These are phyloP conservation scores for Phytophthora sp. DNA, from an alignment of 352 stramenopile genomes.

Conservation along the genomic window DNA sequence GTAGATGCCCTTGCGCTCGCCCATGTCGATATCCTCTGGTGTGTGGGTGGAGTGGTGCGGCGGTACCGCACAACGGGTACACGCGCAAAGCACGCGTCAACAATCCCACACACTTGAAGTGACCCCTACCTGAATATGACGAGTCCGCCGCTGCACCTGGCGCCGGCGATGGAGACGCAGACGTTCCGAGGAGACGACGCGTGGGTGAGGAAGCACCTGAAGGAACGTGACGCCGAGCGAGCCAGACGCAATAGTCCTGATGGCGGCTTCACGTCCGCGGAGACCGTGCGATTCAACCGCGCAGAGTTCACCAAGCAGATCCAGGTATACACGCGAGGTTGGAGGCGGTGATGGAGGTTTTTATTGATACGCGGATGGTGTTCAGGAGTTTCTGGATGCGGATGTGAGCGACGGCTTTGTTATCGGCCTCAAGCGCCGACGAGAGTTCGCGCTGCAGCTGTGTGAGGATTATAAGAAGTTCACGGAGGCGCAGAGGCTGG, in stretches of 20 bases:
- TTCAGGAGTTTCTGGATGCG: slow-evolving; percentile 59
- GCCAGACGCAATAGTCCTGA: slow-evolving; percentile 35
- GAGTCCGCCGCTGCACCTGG: neutral
- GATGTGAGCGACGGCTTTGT: slow-evolving; percentile 85
- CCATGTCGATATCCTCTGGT: slow-evolving; percentile 38
- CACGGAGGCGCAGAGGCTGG: slow-evolving; percentile 76
- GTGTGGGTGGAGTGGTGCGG: neutral
- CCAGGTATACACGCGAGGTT: no score
- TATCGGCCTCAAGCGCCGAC: slow-evolving; percentile 77
- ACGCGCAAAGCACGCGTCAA: slow-evolving; percentile 12
- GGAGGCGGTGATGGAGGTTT: no score
- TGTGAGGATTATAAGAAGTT: slow-evolving; percentile 82
- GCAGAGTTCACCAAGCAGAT: slow-evolving; percentile 62
- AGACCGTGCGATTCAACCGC: slow-evolving; percentile 66
- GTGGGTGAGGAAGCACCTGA: slow-evolving; percentile 56
- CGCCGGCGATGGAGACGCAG: neutral
- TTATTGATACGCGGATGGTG: no score
- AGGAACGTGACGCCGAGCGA: slow-evolving; percentile 44
- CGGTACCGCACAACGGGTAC: neutral
- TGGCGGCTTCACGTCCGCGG: slow-evolving; percentile 27
- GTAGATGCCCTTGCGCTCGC: slow-evolving; percentile 83
- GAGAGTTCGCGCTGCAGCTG: slow-evolving; percentile 78
- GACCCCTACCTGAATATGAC: neutral
- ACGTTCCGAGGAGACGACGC: slow-evolving; percentile 59
- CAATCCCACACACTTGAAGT: slow-evolving; percentile 17